Base-by-base conservation (phyloP, 129 eudicot species). In the Escallonia herrerae region DNA sequence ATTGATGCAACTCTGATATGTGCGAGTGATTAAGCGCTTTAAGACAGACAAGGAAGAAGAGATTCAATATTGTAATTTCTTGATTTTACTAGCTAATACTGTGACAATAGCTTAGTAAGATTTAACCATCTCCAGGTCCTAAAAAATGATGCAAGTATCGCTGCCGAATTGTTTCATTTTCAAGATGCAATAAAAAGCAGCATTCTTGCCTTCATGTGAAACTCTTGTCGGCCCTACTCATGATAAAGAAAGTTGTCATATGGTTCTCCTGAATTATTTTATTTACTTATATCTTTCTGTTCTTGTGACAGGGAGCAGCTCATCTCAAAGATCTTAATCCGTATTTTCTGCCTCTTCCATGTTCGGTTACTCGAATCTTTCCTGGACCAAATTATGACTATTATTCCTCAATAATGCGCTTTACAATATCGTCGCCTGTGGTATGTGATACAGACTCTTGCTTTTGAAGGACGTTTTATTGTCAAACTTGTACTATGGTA, bases 371-470 rank as follows among this genome's bases (percentile, higher is more conserved):
- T 66, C 96, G 83, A 68, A 93, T 88, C 56, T 81, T 83, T 51
- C 89, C 98, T 58, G 98, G 96, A 72, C 72, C 96, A 49, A 85
- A 93, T 85, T 93, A 88, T 77, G 96, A 93, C 74, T 93, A 74
- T 76, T 74, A 79, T 68, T 88, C 96, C 40, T 83, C 86, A 67
- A 77, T 75, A 66, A 80, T 93, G 96, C 91, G 96, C 58, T 87
- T 85, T 59, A 93, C 91, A 58, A 76, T 93, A 72, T 83, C 87
- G 56, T 83, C 98, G 44, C 98, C 96, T 38, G 86, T 93, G 91
- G 96, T 93, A 91, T 67, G 80, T 73, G 64, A 47, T 64, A 39
- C 45, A 54, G 66, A 64, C 56, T 56, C n/a, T 43, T 33, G 9
- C 42, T 58, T 67, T 41, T 15, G 44, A 53, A 13, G 13, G 67